phyloP scores from a whole-genome alignment of 208 protist genomes.

The Trichomonas vaginalis region DNA sequence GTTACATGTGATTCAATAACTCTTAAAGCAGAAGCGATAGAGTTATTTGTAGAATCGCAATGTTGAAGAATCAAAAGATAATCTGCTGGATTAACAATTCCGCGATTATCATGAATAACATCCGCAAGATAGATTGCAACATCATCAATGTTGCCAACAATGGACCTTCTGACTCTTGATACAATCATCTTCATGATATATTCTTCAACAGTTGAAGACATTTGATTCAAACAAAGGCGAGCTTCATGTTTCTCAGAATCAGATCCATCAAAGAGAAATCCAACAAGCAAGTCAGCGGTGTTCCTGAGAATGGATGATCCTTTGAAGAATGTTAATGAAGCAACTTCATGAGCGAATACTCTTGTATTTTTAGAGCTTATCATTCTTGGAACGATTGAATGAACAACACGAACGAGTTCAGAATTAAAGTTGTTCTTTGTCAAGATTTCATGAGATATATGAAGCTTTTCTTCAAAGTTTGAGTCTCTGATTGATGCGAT shows the following conservation, averaged over 20 bases:
- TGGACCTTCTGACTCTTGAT: not conserved
- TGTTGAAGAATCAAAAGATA: not conserved
- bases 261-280: not conserved
- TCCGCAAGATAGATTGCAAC: not conserved
- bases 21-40: not conserved
- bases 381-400: not conserved
- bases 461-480: not conserved
- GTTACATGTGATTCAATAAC: not conserved
- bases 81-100: not conserved
- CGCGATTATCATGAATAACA: not conserved
- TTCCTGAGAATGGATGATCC: not conserved
- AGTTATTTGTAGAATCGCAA: not conserved
- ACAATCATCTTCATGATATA: not conserved
- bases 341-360: not conserved
- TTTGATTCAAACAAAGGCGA: not conserved
- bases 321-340: not conserved
- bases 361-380: not conserved
- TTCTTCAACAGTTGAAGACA: not conserved
- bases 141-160: not conserved
- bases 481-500: not conserved
- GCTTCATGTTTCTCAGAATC: not conserved
- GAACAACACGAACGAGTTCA: not conserved
- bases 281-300: not conserved
- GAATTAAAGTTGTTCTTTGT: not conserved
- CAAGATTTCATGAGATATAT: not conserved